Percentiles rank a stretch among this genome's conserved stretches.
Conservation (phyloP, 805 yeast species). For the Candida arabinofermentans region DNA sequence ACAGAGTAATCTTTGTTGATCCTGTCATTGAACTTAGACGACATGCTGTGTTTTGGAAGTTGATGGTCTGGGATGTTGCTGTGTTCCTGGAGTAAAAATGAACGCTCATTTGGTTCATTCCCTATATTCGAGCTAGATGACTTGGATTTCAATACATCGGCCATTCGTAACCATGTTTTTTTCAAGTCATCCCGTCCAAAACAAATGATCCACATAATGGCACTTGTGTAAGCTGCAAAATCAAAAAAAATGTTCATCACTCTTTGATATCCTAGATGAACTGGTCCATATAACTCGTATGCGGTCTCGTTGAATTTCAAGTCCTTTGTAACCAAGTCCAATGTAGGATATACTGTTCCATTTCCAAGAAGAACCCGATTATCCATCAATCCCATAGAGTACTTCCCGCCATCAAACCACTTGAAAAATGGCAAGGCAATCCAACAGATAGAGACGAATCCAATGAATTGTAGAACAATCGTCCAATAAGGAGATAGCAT, state of each 20-base stretch:
- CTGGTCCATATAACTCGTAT: constrained; percentile 41
- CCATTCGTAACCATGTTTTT: constrained; percentile 8
- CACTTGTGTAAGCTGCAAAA: constrained; percentile 48
- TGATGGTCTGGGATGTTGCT: neutral
- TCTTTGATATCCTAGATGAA: constrained; percentile 44
- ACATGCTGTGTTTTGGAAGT: constrained; percentile 5
- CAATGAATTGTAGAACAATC: constrained; percentile 43
- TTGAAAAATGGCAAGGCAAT: constrained; percentile 43
- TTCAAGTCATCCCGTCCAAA: constrained; percentile 25
- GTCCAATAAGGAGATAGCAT: constrained; percentile 52
- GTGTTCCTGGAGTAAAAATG: too few species aligned
- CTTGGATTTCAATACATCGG: neutral
- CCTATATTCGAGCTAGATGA: too few species aligned
- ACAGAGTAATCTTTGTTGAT: constrained; percentile 37
- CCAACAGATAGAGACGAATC: constrained; percentile 47
- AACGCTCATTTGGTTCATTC: too few species aligned
- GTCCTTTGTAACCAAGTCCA: constrained; percentile 36
- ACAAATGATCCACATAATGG: constrained; percentile 39
- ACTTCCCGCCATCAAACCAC: constrained; percentile 33
- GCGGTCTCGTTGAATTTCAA: constrained; percentile 42
- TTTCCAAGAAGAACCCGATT: constrained; percentile 35
- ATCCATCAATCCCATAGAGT: constrained; percentile 43
- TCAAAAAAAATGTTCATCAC: constrained; percentile 50
- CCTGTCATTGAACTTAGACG: constrained; percentile 35
- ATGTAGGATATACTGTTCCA: constrained; percentile 41